Evolutionary conservation across 805 yeast species (phyloP).

Genomic region (Lipomyces japonicus): DNA sequence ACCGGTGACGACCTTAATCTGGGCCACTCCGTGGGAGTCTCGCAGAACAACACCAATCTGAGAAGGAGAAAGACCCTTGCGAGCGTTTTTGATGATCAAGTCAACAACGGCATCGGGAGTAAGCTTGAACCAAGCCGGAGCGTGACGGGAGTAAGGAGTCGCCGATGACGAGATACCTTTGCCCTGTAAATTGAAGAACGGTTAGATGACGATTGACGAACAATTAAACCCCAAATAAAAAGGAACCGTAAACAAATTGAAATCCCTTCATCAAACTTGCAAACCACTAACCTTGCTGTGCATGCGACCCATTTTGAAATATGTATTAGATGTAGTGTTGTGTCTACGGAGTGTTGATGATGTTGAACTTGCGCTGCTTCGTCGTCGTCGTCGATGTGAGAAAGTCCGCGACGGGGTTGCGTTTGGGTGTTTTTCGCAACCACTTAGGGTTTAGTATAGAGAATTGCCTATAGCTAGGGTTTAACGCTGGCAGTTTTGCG

Average conservation of each 20-base stretch:
- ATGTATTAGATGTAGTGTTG: constrained; percentile 26
- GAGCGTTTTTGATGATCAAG: constrained; percentile 98
- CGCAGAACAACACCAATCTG: constrained; percentile 99
- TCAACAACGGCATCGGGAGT: constrained; percentile 93
- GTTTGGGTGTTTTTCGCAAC: neutral
- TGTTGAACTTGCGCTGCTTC: neutral
- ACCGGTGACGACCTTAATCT: constrained; percentile 87
- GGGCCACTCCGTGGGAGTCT: constrained; percentile 99
- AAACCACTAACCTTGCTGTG: constrained; percentile 64
- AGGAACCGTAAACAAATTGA: neutral
- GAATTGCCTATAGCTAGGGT: constrained; percentile 1
- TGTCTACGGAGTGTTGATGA: neutral
- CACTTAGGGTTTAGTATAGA: neutral
- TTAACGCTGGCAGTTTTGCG: neutral
- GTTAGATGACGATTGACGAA: too few species aligned
- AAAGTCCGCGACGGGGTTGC: neutral
- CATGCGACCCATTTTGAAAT: constrained; percentile 95
- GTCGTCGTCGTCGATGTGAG: neutral
- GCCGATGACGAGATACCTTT: constrained; percentile 99
- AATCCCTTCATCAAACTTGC: neutral
- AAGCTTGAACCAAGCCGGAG: constrained; percentile 99
- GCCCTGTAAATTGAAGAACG: constrained; percentile 54
- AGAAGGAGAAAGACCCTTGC: constrained; percentile 99
- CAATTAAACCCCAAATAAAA: neutral
- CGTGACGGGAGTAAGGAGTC: constrained; percentile 97